phyloP scores from a whole-genome alignment of 2,329 filamentous ascomycete genomes.

The Pezicula rhizophila region DNA sequence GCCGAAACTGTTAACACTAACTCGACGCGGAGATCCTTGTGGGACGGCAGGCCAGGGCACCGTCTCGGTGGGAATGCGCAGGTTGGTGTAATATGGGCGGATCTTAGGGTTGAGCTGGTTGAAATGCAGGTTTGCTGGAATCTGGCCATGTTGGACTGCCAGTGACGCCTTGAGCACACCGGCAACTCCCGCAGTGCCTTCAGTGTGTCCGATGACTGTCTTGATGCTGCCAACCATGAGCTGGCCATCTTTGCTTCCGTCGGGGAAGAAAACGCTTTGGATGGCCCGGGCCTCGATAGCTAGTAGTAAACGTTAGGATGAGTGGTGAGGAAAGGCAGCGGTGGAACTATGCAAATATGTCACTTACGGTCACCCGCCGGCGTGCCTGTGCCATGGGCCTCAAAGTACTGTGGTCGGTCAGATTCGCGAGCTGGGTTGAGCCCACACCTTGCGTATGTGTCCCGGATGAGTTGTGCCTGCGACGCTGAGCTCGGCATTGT shows the following conservation, averaged over 20 bases:
- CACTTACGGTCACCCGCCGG: conserved; percentile 12
- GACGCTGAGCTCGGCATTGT: conserved; percentile 43
- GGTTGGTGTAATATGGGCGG: conserved; percentile 23
- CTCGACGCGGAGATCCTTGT: not conserved
- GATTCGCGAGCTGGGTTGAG: not conserved
- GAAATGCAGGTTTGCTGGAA: conserved; percentile 18
- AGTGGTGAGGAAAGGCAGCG: too few relatives aligned
- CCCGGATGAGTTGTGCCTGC: conserved; percentile 24
- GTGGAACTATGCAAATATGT: too few relatives aligned
- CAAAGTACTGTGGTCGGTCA: conserved; percentile 4
- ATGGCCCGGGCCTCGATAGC: conserved; percentile 11
- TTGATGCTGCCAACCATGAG: conserved; percentile 10
- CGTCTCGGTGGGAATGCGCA: conserved; percentile 19
- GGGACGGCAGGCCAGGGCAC: conserved; percentile 4
- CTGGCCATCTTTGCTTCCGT: conserved; percentile 1
- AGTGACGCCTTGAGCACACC: conserved; percentile 3
- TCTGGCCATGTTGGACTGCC: conserved; percentile 22
- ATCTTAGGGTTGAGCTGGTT: conserved; percentile 15
- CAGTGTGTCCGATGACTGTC: too few relatives aligned
- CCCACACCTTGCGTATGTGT: conserved; percentile 3
- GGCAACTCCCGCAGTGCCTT: conserved; percentile 5
- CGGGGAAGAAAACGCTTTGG: not conserved
- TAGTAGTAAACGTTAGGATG: too few relatives aligned
- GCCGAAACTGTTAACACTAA: conserved; percentile 28
- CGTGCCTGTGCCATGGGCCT: conserved; percentile 14